Evolutionary conservation across 805 yeast species (phyloP), one percentile per base, ranked within the genome.

Genomic region (Blastobotrys parvus): DNA sequence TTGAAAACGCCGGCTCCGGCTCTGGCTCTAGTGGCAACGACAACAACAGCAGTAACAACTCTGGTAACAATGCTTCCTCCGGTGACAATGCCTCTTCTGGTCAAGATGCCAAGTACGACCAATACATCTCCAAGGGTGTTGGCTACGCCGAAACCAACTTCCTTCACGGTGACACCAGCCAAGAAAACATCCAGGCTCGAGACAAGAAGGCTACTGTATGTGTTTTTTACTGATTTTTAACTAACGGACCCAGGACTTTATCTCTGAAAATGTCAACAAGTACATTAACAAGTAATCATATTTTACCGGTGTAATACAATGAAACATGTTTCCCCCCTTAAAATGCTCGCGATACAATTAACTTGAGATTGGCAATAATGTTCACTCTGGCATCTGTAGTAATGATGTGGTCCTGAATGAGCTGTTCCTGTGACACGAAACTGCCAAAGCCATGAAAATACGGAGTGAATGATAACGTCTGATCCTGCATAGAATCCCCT

Each of bases 91-190:
- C 30, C 17, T 15, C 31, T 17, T 8, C 7, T 6, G 8, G n/a
- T 20, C 16, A 37, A 20, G 46, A 43, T n/a, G 49, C 46, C 32
- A 41, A 39, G 51, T 50, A 52, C 51, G 60, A 55, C 52, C 50
- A 52, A 54, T 55, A 59, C 54, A 53, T 55, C 52, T 46, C 48
- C 52, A 52, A 55, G 57, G 64, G 63, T 45, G 61, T 52, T 21
- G 23, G 32, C 30, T 44, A 42, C 39, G 50, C 48, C 19, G 54
- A 53, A 44, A 23, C 43, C 45, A 47, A 51, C 39, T 39, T 52
- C 42, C 18, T 50, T 19, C 35, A 48, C 39, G 35, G 44, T 31
- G 51, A 49, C 33, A 35, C 44, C 30, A 29, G 21, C 46, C 19
- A 46, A 4, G 48, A 42, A 21, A 19, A 35, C 41, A 45, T 46